Evolutionary conservation across 805 yeast genomes (phyloP).

Genomic region (Cephaloascus albidus): DNA sequence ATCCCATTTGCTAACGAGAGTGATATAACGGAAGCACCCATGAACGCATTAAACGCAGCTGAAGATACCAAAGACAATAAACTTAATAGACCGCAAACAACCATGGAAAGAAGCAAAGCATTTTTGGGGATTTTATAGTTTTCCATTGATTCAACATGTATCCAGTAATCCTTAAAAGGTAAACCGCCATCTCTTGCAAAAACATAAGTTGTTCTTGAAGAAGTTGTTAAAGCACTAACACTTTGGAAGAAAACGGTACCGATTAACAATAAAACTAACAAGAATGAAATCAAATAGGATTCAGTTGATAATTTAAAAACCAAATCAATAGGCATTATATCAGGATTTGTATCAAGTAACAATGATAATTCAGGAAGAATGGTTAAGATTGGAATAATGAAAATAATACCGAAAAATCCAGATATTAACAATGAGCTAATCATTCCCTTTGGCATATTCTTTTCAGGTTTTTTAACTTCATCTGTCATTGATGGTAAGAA

Average conservation of each 20-base stretch:
- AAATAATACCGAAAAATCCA: conserved; percentile 59
- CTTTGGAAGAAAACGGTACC: conserved; percentile 72
- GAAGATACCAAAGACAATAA: conserved; percentile 58
- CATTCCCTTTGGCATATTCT: conserved; percentile 67
- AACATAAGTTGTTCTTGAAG: conserved; percentile 74
- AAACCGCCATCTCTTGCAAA: conserved; percentile 79
- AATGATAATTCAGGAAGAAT: conserved; percentile 59
- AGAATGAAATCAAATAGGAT: conserved; percentile 58
- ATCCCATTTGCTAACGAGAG: conserved; percentile 69
- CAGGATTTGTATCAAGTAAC: conserved; percentile 47
- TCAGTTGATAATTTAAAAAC: conserved; percentile 65
- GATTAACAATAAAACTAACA: conserved; percentile 53
- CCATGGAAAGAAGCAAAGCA: conserved; percentile 58
- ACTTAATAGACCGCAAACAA: conserved; percentile 50
- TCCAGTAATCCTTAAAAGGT: conserved; percentile 58
- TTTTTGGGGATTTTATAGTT: conserved; percentile 59
- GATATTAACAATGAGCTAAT: conserved; percentile 56
- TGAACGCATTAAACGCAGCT: conserved; percentile 74
- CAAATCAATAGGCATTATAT: conserved; percentile 69
- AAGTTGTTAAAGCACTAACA: conserved; percentile 71
- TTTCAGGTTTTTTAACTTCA: conserved; percentile 71
- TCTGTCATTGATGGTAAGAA: conserved; percentile 76
- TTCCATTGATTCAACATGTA: conserved; percentile 48
- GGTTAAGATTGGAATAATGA: conserved; percentile 61
- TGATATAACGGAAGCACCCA: conserved; percentile 74